Percentiles rank a stretch among this genome's conserved stretches.
Evolutionary conservation across 2,329 filamentous ascomycete genomes (phyloP).

Genomic region (Hypoxylon sp.): DNA sequence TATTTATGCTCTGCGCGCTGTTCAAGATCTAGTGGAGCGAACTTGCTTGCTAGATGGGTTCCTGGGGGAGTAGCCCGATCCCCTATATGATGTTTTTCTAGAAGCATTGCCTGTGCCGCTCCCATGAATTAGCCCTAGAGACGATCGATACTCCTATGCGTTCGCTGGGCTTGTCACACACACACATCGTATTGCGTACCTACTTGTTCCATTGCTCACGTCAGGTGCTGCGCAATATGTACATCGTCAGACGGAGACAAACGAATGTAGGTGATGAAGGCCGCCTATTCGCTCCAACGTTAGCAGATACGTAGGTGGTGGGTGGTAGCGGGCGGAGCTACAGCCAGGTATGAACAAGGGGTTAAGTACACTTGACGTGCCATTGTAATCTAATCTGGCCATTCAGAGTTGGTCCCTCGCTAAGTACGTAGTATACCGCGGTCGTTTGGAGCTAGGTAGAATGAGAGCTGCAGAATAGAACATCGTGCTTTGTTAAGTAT

Average conservation of each 20-base stretch:
- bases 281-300: constrained; percentile 27
- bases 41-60: background rate
- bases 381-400: constrained; percentile 27
- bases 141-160: constrained; percentile 17
- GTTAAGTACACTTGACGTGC: constrained; percentile 23
- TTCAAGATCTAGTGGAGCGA: constrained; percentile 34
- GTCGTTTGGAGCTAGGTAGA: constrained; percentile 26
- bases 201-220: constrained; percentile 33
- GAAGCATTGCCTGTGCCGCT: constrained; percentile 30
- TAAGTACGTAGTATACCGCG: constrained; percentile 24
- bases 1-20: constrained; percentile 27
- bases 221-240: constrained; percentile 25
- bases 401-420: constrained; percentile 19
- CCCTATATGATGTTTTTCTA: constrained; percentile 35
- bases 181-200: constrained; percentile 18
- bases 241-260: constrained; percentile 16
- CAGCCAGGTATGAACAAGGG: constrained; percentile 35
- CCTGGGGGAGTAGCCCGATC: constrained; percentile 15
- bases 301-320: constrained; percentile 25
- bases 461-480: constrained; percentile 23
- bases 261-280: constrained; percentile 25
- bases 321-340: constrained; percentile 34
- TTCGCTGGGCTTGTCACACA: constrained; percentile 9
- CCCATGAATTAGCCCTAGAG: constrained; percentile 7
- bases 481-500: constrained; percentile 21